phyloP scores from a whole-genome alignment of 768 basidiomycete species.

The Tricholoma bakamatsutake region DNA sequence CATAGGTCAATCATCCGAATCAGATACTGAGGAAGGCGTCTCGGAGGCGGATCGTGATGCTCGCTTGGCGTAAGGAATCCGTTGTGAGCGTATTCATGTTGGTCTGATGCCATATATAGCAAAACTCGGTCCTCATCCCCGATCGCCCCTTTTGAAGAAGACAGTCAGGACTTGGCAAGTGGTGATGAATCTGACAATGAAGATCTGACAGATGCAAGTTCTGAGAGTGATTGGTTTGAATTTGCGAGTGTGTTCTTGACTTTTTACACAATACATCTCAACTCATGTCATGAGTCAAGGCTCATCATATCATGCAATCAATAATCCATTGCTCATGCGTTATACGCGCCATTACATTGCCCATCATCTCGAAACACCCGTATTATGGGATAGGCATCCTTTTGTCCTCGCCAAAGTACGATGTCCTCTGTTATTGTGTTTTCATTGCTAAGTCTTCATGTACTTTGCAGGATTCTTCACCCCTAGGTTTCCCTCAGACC shows the following conservation, averaged over 20 bases:
- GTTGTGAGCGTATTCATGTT: not conserved
- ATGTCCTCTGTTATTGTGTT: not conserved
- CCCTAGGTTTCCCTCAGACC: constrained; percentile 9
- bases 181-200: constrained; percentile 79
- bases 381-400: constrained; percentile 41
- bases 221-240: constrained; percentile 46
- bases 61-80: constrained; percentile 53
- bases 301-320: constrained; percentile 10
- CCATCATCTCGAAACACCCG: constrained; percentile 26
- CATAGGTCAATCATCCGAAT: constrained; percentile 45
- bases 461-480: constrained; percentile 18
- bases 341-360: constrained; percentile 49
- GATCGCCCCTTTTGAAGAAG: constrained; percentile 32
- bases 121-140: constrained; percentile 47
- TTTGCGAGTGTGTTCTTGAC: constrained; percentile 27
- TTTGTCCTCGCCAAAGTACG: constrained; percentile 42
- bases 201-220: constrained; percentile 53
- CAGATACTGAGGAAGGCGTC: constrained; percentile 57
- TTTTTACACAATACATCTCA: not conserved
- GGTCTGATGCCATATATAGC: constrained; percentile 24
- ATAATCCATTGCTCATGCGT: constrained; percentile 30
- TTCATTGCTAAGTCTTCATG: not conserved
- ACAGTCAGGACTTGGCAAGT: constrained; percentile 49
- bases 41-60: constrained; percentile 69
- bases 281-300: constrained; percentile 10